Percentiles rank a stretch among this genome's conserved stretches.
Conservation (phyloP, 176 grass and related monocot genomes). For the Oryza rufipogon region DNA sequence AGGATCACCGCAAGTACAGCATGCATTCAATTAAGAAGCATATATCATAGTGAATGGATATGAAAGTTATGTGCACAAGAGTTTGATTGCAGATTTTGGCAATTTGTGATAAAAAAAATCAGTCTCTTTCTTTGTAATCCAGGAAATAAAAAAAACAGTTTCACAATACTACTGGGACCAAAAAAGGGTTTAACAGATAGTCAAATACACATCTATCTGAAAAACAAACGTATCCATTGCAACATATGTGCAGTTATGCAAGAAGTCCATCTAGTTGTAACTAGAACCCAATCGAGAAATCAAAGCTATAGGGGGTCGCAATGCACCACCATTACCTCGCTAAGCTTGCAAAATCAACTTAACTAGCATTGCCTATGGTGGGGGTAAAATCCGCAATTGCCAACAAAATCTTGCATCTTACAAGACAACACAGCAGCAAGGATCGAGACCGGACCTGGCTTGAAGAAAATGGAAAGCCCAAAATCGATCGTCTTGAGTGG, state of each 20-base stretch:
- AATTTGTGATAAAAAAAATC: background rate
- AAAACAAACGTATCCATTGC: background rate
- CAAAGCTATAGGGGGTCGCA: background rate
- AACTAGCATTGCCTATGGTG: background rate
- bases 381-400: background rate
- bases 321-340: background rate
- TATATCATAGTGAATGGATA: background rate
- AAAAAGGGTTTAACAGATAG: background rate
- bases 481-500: slow-evolving; percentile 54
- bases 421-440: background rate
- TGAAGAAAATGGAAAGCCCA: slow-evolving; percentile 63
- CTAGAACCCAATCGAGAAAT: background rate
- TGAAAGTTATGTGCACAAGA: background rate
- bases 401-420: background rate
- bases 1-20: slow-evolving; percentile 10
- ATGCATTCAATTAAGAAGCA: slow-evolving; percentile 7
- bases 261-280: background rate
- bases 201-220: background rate
- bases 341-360: background rate
- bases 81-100: background rate
- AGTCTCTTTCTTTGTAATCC: background rate
- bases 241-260: background rate
- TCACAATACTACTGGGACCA: background rate
- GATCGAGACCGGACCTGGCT: slow-evolving; percentile 38
- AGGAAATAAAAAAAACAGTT: background rate